A percentile compares a stretch with the other conserved stretches of the same genome.
phyloP scores from a whole-genome alignment of 1,139 yeast species.

The Debaryomyces sp. region DNA sequence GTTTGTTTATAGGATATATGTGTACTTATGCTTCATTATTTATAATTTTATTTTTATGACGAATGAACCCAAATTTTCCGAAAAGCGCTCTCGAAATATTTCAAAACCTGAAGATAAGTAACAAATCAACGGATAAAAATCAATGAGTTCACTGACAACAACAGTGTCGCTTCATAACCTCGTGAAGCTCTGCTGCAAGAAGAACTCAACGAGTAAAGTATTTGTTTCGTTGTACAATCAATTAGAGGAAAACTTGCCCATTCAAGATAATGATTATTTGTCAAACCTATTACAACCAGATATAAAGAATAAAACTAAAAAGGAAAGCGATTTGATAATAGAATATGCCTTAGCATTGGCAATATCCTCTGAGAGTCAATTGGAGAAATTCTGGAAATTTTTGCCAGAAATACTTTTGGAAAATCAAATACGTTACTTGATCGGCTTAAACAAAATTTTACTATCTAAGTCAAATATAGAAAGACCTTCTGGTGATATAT shows the following conservation, averaged over 20 bases:
- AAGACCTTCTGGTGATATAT: conserved; percentile 3
- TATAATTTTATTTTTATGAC: too few relatives aligned
- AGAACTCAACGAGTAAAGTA: conserved; percentile 17
- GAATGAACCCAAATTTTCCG: too few relatives aligned
- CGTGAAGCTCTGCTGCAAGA: conserved; percentile 16
- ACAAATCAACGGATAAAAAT: too few relatives aligned
- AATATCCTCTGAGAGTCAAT: conserved; percentile 8
- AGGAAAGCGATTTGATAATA: not conserved
- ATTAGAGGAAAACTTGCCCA: conserved; percentile 14
- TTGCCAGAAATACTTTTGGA: conserved; percentile 6
- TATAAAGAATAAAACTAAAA: not conserved
- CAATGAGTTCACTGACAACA: not conserved
- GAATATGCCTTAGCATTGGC: conserved; percentile 12
- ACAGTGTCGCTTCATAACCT: conserved; percentile 16
- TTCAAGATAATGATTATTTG: conserved; percentile 18
- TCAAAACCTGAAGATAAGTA: too few relatives aligned
- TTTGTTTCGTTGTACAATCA: conserved; percentile 23
- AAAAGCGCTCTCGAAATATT: too few relatives aligned
- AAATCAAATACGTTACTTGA: conserved; percentile 14
- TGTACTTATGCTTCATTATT: too few relatives aligned
- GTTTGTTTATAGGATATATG: too few relatives aligned
- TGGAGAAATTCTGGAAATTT: conserved; percentile 13
- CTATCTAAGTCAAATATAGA: not conserved
- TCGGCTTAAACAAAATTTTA: conserved; percentile 12
- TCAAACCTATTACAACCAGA: conserved; percentile 17